A percentile compares a stretch with the other conserved stretches of the same genome.
These are phyloP conservation scores for Amanita thiersii DNA, from an alignment of 768 basidiomycete genomes.

Conservation along the genomic window DNA sequence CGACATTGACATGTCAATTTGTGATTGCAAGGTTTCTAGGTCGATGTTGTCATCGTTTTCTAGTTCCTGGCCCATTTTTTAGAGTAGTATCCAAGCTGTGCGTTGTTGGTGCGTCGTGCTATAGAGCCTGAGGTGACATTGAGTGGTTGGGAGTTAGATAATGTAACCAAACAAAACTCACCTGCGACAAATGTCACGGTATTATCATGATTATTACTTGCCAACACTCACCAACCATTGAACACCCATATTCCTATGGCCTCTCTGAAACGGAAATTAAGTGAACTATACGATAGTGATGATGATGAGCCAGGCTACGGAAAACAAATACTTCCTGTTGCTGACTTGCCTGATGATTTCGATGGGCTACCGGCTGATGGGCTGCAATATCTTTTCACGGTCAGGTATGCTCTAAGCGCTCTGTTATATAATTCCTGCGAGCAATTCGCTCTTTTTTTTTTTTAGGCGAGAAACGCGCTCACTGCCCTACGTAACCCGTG, in stretches of 20 bases:
- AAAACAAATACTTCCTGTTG: slow-evolving; percentile 74
- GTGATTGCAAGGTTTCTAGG: slow-evolving; percentile 66
- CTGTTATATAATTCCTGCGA: not conserved
- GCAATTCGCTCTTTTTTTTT: slow-evolving; percentile 4
- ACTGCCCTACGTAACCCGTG: slow-evolving; percentile 60
- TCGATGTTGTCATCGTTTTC: slow-evolving; percentile 52
- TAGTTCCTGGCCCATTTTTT: slow-evolving; percentile 17
- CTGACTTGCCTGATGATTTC: slow-evolving; percentile 65
- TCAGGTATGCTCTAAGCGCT: slow-evolving; percentile 43
- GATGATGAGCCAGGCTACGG: slow-evolving; percentile 58
- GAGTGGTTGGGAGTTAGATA: not conserved
- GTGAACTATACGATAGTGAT: slow-evolving; percentile 41
- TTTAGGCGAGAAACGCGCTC: slow-evolving; percentile 61
- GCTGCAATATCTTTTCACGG: slow-evolving; percentile 73
- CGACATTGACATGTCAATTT: slow-evolving; percentile 74
- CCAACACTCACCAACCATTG: not conserved
- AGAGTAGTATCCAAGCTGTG: not conserved
- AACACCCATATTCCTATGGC: slow-evolving; percentile 16
- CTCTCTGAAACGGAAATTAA: slow-evolving; percentile 47
- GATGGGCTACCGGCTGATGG: slow-evolving; percentile 61
- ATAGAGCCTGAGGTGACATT: not conserved
- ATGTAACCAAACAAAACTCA: slow-evolving; percentile 5
- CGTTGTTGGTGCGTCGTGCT: not conserved
- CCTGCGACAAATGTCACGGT: slow-evolving; percentile 5
- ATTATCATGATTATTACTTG: too few relatives aligned